Conservation (phyloP, 176 grass and related monocot genomes). For the Areca catechu region DNA sequence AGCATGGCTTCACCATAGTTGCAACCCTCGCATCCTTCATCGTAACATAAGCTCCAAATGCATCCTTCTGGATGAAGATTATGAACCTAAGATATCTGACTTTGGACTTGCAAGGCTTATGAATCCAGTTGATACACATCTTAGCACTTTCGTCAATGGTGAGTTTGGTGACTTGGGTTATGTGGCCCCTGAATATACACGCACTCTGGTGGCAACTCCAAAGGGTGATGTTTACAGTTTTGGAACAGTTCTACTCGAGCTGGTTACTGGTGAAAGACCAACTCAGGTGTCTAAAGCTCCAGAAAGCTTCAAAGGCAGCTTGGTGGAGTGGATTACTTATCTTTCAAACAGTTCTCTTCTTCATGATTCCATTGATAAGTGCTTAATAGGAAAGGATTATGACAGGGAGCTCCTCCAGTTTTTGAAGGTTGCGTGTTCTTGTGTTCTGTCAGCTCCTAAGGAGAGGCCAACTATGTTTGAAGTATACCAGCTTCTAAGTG, state of each 20-base stretch:
- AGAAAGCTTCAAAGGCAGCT: constrained; percentile 78
- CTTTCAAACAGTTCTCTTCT: constrained; percentile 80
- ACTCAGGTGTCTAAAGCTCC: constrained; percentile 67
- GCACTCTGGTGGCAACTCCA: constrained; percentile 77
- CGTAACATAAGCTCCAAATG: constrained; percentile 95
- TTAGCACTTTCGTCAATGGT: constrained; percentile 80
- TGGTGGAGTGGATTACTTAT: constrained; percentile 97
- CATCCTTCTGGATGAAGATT: constrained; percentile 77
- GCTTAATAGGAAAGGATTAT: constrained; percentile 68
- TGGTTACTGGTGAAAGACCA: constrained; percentile 63
- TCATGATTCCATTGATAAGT: constrained; percentile 75
- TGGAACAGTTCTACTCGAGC: constrained; percentile 79
- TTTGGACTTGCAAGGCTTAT: constrained; percentile 95
- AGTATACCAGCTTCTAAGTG: constrained; percentile 79
- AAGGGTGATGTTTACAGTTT: constrained; percentile 91
- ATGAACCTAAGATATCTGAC: constrained; percentile 84
- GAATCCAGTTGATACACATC: constrained; percentile 91
- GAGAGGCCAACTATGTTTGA: constrained; percentile 93
- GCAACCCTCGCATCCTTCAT: constrained; percentile 84
- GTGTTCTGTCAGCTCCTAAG: constrained; percentile 59
- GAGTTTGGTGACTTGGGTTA: constrained; percentile 94
- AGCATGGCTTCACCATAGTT: constrained; percentile 95
- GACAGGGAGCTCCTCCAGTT: constrained; percentile 84
- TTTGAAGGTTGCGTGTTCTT: constrained; percentile 73
- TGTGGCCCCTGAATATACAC: constrained; percentile 78